Evolutionary conservation across 345 rosid species (phyloP), one percentile per base, ranked within the genome.

Genomic region (Acer negundo): DNA sequence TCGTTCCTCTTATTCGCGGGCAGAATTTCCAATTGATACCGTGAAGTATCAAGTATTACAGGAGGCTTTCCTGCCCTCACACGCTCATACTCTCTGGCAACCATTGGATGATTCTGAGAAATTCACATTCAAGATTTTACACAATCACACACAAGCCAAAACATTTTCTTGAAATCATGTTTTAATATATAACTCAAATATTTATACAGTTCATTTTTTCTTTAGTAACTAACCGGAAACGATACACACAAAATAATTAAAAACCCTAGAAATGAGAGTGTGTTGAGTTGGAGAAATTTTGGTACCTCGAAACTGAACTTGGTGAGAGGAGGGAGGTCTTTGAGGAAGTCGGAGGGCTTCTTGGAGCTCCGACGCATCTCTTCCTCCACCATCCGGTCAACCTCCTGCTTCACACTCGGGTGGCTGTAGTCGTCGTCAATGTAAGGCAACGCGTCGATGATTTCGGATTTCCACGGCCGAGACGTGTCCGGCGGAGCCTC

Each of bases 41-140:
- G 83, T 0, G 97, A 88, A 42, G 89, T 88, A 84, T 96, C 99
- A 49, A 92, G 86, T 56, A 88, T 82, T 44, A 82, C 86, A 0
- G 99, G 98, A 20, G 98, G 97, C 86, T 86, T 94, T 77, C 99
- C 98, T 4, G 97, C 96, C 78, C 97, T 84, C 80, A 96, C 94
- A 9, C 99, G 97, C 73, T 91, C 99, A 47, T 91, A 90, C 85
- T 96, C 99, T 84, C 88, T 94, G 26, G 92, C 97, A 47, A 96
- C 87, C 82, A 94, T 82, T 6, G 99, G 95, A 70, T 95, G 87
- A 77, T 87, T 85, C 98, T 95, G 92, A 67, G 91, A 67, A 16
- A 84, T 81, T 51, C 69, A 78, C 75, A 74, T 69, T 16, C 17
- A 66, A 67, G 35, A 63, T 70, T 46, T 2, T 46, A 74, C 67